Conservation (phyloP, 805 yeast genomes). For the Schwanniomyces pseudopolymorphus region DNA sequence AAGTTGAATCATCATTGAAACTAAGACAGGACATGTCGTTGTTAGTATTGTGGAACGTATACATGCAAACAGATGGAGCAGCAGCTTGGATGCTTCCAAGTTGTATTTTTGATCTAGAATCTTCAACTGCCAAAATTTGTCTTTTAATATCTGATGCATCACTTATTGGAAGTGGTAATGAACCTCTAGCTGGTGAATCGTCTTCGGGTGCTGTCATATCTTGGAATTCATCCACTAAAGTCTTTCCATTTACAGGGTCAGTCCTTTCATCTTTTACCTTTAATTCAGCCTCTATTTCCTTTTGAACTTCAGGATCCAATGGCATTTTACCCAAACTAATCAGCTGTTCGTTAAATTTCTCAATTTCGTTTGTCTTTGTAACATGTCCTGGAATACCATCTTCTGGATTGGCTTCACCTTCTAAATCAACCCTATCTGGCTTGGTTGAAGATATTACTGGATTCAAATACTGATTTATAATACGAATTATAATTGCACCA, state of each 20-base stretch:
- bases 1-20: conserved; percentile 82
- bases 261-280: conserved; percentile 67
- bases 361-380: conserved; percentile 48
- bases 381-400: conserved; percentile 53
- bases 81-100: conserved; percentile 66
- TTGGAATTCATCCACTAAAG: conserved; percentile 39
- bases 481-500: conserved; percentile 81
- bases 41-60: conserved; percentile 94
- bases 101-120: conserved; percentile 71
- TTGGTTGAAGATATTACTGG: conserved; percentile 44
- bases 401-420: conserved; percentile 49
- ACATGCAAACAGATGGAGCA: conserved; percentile 95
- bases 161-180: conserved; percentile 82
- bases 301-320: conserved; percentile 76
- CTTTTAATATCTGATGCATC: conserved; percentile 77
- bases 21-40: conserved; percentile 82
- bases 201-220: conserved; percentile 50
- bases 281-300: conserved; percentile 82
- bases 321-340: conserved; percentile 85
- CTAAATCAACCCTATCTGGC: conserved; percentile 41
- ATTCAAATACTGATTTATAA: conserved; percentile 80
- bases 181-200: conserved; percentile 72
- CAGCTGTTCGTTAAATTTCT: conserved; percentile 64
- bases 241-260: conserved; percentile 33
- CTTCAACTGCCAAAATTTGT: conserved; percentile 76